Evolutionary conservation across 2,329 filamentous ascomycete species (phyloP).

Genomic region (Ilyonectria sp.): DNA sequence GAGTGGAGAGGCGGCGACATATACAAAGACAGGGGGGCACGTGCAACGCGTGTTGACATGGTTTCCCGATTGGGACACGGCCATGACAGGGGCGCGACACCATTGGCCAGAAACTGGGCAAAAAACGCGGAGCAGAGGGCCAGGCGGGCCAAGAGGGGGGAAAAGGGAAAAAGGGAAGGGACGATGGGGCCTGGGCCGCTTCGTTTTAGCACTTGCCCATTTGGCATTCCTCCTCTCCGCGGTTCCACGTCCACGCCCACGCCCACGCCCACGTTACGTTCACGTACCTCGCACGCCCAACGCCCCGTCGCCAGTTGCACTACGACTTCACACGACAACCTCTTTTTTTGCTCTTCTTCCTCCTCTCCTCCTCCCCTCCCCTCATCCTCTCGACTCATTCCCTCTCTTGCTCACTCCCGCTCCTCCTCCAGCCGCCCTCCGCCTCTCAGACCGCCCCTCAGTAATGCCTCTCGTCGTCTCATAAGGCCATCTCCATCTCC

Average conservation of each 20-base stretch:
- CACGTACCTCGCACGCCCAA: constrained; percentile 35
- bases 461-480: constrained; percentile 47
- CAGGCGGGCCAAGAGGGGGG: constrained; percentile 32
- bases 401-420: constrained; percentile 3
- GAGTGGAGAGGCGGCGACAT: constrained; percentile 32
- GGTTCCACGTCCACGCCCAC: constrained; percentile 36
- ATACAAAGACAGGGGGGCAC: constrained; percentile 43
- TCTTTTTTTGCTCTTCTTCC: constrained; percentile 38
- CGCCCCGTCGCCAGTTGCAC: constrained; percentile 40
- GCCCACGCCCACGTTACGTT: constrained; percentile 30
- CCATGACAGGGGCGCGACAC: constrained; percentile 48
- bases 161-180: constrained; percentile 41
- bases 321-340: constrained; percentile 38
- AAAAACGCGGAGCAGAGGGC: constrained; percentile 47
- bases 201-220: constrained; percentile 47
- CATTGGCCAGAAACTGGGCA: constrained; percentile 49
- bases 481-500: constrained; percentile 46
- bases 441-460: constrained; percentile 39
- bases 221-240: constrained; percentile 46
- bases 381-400: constrained; percentile 22
- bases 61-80: constrained; percentile 52
- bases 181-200: constrained; percentile 45
- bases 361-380: constrained; percentile 14
- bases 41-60: constrained; percentile 55
- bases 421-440: constrained; percentile 17